These are phyloP conservation scores for Linnemannia elongata DNA, from an alignment of 192 early-diverging fungal genomes.

Conservation along the genomic window DNA sequence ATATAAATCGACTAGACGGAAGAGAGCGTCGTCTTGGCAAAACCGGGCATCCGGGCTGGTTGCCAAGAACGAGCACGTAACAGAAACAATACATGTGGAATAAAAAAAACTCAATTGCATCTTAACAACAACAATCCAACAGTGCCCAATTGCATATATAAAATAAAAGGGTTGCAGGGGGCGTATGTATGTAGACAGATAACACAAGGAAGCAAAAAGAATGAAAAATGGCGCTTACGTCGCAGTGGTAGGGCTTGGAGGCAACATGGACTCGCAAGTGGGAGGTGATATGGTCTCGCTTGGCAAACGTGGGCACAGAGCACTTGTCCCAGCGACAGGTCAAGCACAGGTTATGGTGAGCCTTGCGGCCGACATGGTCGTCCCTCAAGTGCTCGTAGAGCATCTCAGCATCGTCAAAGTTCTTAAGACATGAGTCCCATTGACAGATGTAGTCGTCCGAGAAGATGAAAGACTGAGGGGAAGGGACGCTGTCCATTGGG, in stretches of 20 bases:
- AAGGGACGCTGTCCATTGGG: conserved; percentile 46
- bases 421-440: conserved; percentile 64
- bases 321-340: conserved; percentile 93
- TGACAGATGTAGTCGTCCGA: conserved; percentile 62
- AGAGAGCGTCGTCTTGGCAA: not conserved
- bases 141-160: not conserved
- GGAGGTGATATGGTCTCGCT: conserved; percentile 97
- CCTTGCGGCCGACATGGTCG: conserved; percentile 93
- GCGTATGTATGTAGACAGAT: no score
- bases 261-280: conserved; percentile 95
- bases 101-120: conserved; percentile 4
- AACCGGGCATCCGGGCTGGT: not conserved
- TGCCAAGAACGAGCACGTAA: not conserved
- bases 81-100: not conserved
- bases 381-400: conserved; percentile 91
- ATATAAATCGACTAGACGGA: not conserved
- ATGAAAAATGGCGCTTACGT: conserved; percentile 55
- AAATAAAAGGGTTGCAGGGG: not conserved
- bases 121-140: not conserved
- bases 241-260: conserved; percentile 91
- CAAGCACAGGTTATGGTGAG: conserved; percentile 89
- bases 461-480: conserved; percentile 56
- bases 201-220: not conserved
- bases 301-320: conserved; percentile 74
- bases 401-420: conserved; percentile 83